Evolutionary conservation across 805 yeast genomes (phyloP).

Genomic region (Lipomyces starkeyi): DNA sequence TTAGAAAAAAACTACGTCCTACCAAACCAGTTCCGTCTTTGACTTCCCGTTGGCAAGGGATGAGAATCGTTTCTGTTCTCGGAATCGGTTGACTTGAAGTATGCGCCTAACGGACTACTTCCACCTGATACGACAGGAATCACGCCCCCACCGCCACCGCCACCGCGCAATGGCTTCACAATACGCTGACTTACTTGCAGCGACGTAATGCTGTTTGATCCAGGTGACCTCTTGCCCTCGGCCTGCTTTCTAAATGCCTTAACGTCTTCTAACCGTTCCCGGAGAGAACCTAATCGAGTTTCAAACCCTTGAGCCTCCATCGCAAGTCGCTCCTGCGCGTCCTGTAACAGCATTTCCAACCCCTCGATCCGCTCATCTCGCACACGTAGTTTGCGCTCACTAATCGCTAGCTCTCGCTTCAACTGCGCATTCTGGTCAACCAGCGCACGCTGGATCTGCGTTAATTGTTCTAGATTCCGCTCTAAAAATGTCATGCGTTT

Average conservation of each 20-base stretch:
- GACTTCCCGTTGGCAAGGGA: neutral
- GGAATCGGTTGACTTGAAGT: conserved; percentile 3
- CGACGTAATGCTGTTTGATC: conserved; percentile 2
- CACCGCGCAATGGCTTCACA: conserved; percentile 60
- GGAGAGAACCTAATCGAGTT: conserved; percentile 33
- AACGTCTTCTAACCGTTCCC: conserved; percentile 39
- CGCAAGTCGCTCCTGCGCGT: conserved; percentile 57
- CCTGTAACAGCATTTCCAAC: conserved; percentile 56
- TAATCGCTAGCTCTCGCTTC: conserved; percentile 60
- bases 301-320: conserved; percentile 60
- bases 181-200: conserved; percentile 51
- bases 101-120: conserved; percentile 4
- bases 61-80: neutral
- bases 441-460: conserved; percentile 64
- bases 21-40: neutral
- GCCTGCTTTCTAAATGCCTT: conserved; percentile 33
- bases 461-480: conserved; percentile 61
- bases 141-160: neutral
- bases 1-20: neutral
- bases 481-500: conserved; percentile 61
- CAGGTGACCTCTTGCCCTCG: conserved; percentile 7
- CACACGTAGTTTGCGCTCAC: conserved; percentile 62
- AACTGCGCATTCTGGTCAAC: conserved; percentile 65
- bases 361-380: conserved; percentile 63
- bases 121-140: neutral